Conservation (phyloP, 1,139 yeast species). For the Taphrina flavorubra region DNA sequence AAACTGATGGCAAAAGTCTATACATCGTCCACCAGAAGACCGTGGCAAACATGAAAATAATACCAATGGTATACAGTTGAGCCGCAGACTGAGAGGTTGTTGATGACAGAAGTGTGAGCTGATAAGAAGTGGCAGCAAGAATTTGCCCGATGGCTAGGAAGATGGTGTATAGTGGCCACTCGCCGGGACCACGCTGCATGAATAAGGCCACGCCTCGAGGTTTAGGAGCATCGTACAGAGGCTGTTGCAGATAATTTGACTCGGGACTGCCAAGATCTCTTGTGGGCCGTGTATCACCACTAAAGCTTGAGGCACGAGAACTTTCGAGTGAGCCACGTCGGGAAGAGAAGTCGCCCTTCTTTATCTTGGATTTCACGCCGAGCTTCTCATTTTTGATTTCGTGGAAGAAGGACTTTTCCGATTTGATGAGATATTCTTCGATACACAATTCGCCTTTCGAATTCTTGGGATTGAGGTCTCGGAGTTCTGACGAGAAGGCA, state of each 20-base stretch:
- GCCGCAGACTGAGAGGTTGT: slow-evolving; percentile 38
- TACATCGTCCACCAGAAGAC: slow-evolving; percentile 43
- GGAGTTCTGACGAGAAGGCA: slow-evolving; percentile 37
- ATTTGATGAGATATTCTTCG: slow-evolving; percentile 41
- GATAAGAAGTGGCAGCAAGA: slow-evolving; percentile 43
- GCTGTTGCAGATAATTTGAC: slow-evolving; percentile 28
- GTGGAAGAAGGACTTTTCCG: slow-evolving; percentile 41
- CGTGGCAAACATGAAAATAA: slow-evolving; percentile 39
- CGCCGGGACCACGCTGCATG: slow-evolving; percentile 41
- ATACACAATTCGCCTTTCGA: slow-evolving; percentile 43
- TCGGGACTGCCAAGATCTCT: slow-evolving; percentile 40
- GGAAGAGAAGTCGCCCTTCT: slow-evolving; percentile 39
- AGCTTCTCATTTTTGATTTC: slow-evolving; percentile 38
- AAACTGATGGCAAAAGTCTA: slow-evolving; percentile 34
- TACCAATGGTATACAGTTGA: slow-evolving; percentile 39
- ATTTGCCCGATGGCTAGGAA: slow-evolving; percentile 43
- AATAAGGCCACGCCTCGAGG: slow-evolving; percentile 28
- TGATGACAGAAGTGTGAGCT: slow-evolving; percentile 42
- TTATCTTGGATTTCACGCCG: slow-evolving; percentile 38
- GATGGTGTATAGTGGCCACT: slow-evolving; percentile 43
- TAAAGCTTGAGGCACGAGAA: slow-evolving; percentile 40
- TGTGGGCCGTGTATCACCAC: slow-evolving; percentile 27
- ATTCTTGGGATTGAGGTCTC: slow-evolving; percentile 41
- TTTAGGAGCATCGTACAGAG: slow-evolving; percentile 27
- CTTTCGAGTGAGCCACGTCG: slow-evolving; percentile 35